Percentiles rank a stretch among this genome's conserved stretches.
Conservation (phyloP, 2,329 filamentous ascomycete species). For the Keithomyces neogunnii region DNA sequence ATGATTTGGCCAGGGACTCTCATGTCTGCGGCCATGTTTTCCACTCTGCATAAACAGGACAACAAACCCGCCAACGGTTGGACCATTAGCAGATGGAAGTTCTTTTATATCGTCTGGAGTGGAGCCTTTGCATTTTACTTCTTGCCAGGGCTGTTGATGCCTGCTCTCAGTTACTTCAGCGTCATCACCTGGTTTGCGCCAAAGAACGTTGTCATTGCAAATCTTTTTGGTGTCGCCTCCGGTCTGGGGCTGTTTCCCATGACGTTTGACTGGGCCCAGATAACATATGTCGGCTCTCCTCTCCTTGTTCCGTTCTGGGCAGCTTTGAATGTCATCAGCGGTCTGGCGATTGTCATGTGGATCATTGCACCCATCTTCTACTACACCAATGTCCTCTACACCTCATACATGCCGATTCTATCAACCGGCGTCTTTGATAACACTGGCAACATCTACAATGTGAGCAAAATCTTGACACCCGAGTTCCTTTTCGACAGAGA, state of each 20-base stretch:
- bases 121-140: conserved; percentile 76
- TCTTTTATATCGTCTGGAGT: conserved; percentile 69
- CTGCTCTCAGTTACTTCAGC: conserved; percentile 81
- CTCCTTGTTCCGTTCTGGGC: conserved; percentile 81
- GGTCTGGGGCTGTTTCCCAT: conserved; percentile 76
- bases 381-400: conserved; percentile 71
- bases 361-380: conserved; percentile 71
- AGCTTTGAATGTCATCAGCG: conserved; percentile 74
- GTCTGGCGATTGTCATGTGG: conserved; percentile 78
- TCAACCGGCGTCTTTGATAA: conserved; percentile 84
- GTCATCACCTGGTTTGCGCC: conserved; percentile 84
- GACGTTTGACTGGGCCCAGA: conserved; percentile 88
- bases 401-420: conserved; percentile 78
- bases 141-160: conserved; percentile 72
- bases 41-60: conserved; percentile 74
- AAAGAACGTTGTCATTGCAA: conserved; percentile 76
- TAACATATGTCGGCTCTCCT: conserved; percentile 80
- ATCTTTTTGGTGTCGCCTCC: conserved; percentile 78
- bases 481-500: conserved; percentile 71
- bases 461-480: conserved; percentile 67
- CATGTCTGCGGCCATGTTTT: conserved; percentile 85
- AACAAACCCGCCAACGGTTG: conserved; percentile 77
- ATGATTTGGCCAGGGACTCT: conserved; percentile 91
- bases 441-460: conserved; percentile 69
- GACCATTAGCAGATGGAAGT: conserved; percentile 74